Evolutionary conservation across 2,329 filamentous ascomycete species (phyloP), one percentile per base, ranked within the genome.

Genomic region (Aureobasidium sp.): DNA sequence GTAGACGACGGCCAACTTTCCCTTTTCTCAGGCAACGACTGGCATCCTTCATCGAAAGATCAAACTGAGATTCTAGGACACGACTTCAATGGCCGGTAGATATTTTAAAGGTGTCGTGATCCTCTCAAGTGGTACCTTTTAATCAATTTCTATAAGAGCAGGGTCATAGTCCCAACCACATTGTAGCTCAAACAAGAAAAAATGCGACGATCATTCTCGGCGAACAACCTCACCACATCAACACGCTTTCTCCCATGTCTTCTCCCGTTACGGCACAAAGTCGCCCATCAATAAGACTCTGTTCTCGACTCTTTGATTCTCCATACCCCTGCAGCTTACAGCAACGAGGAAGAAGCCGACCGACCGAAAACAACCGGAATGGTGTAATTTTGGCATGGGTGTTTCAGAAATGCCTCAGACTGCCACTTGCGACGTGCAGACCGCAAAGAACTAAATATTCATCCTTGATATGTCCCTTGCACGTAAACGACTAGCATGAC

Each of bases 351-450:
- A 48, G 8, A 5, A 32, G 46, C 5, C 10, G 12, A 8, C 6
- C 9, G 26, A 9, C 9, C 29, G 13, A 36, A 36, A 51, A 13
- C 17, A 34, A 29, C n/a, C 29, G 47, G n/a, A 5, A 36, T 36
- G 29, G 47, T 51, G 47, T 23, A 51, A 51, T 51, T 51, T 34
- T 34, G 29, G 47, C 47, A 34, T 36, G 46, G 26, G 46, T 29
- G 47, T 51, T 51, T 51, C 47, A 51, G 47, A 36, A 48, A 51
- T 51, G 47, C 47, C 29, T 51, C 47, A 51, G 47, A 51, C 29
- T 36, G 47, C n/a, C 47, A 51, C 47, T 51, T 51, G 47, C 47
- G 47, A 51, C 47, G 29, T 34, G 17, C n/a, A 39, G 34, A 20
- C 48, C 47, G 47, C 10, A 23, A 51, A 51, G 17, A 51, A 51